Evolutionary conservation across 768 basidiomycete genomes (phyloP), one percentile per base, ranked within the genome.

Genomic region (Chalciporus chontae): DNA sequence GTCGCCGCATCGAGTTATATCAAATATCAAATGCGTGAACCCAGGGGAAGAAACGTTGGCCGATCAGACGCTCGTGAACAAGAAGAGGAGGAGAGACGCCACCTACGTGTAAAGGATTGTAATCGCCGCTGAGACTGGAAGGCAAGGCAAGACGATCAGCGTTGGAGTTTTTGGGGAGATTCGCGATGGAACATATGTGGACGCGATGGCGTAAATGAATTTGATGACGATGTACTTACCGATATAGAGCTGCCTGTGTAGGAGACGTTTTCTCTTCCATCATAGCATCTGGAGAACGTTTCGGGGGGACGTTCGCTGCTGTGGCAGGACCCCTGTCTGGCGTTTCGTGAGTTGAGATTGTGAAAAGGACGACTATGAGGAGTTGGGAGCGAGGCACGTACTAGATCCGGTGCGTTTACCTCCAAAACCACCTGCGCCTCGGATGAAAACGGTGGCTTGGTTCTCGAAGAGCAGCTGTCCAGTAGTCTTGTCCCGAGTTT

Each of bases 361-460:
- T 43, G 18, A 48, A 26, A 40, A 34, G 37, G 34, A 19, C n/a
- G 34, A 15, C 34, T 39, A 36, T 38, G 5, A 15, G 8, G 8
- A 36, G n/a, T 48, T 49, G 52, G 29, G n/a, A 18, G 32, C 17
- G 31, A 15, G 10, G 15, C 32, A 58, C 77, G 52, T 60, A 91
- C 94, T 90, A 43, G 73, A 81, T 27, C 93, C 94, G 26, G 68
- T 71, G 50, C 90, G 88, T 73, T 88, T 91, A 15, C 96, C 96
- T 3, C 92, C 92, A 67, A 99, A 96, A 0, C 94, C 94, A n/a
- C 96, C 96, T 21, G 90, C 78, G 2, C 94, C 94, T 48, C 96
- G 90, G 54, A 95, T 83, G 69, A 97, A 89, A 1, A 94, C 75
- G 1, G 95, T 99, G 11, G 84, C 80, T 66, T 94, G 90, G 68